A percentile compares a stretch with the other conserved stretches of the same genome.
Evolutionary conservation across 2,329 filamentous ascomycete genomes (phyloP).

Genomic region (Xylaria sp.): DNA sequence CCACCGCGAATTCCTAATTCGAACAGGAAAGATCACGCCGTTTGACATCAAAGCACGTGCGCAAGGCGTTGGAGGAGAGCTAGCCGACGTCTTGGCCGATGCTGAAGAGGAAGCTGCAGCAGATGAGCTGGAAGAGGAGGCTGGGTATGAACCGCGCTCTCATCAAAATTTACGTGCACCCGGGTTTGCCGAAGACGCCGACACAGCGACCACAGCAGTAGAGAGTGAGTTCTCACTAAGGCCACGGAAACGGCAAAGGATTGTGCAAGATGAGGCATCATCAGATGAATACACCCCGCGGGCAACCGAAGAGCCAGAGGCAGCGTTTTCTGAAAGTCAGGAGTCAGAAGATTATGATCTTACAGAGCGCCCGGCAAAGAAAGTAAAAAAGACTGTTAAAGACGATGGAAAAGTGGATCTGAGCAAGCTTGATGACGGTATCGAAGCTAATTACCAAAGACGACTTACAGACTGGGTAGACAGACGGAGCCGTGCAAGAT

Average conservation of each 20-base stretch:
- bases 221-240: constrained; percentile 68
- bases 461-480: constrained; percentile 81
- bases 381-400: constrained; percentile 54
- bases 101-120: constrained; percentile 78
- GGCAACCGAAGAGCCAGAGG: constrained; percentile 46
- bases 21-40: constrained; percentile 96
- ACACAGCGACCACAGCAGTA: constrained; percentile 49
- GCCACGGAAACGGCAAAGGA: constrained; percentile 66
- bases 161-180: constrained; percentile 80
- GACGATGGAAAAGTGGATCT: constrained; percentile 61
- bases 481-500: constrained; percentile 69
- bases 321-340: constrained; percentile 50
- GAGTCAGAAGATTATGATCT: constrained; percentile 56
- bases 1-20: constrained; percentile 88
- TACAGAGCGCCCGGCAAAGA: constrained; percentile 56
- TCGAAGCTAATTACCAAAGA: constrained; percentile 81
- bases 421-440: constrained; percentile 83
- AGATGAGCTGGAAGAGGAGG: constrained; percentile 59
- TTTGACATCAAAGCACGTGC: constrained; percentile 80
- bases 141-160: constrained; percentile 65
- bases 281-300: constrained; percentile 61
- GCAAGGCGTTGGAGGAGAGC: constrained; percentile 71
- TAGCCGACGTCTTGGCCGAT: constrained; percentile 82
- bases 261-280: constrained; percentile 52
- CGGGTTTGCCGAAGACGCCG: constrained; percentile 71